Base-by-base conservation (phyloP, 768 basidiomycete genomes). In the Lepiota venenata region DNA sequence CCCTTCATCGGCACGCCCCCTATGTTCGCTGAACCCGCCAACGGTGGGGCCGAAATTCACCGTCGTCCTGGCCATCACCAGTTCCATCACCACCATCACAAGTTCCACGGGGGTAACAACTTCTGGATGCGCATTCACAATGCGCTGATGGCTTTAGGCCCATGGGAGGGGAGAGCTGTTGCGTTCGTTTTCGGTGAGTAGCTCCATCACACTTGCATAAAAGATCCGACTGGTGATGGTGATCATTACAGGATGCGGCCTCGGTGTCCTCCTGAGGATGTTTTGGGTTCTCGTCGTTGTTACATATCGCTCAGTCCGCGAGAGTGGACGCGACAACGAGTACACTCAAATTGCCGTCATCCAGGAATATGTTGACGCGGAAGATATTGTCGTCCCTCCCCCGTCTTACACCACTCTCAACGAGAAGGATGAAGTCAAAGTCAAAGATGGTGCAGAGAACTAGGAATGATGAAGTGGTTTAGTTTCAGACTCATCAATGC, bases 181-280 rank as follows among this genome's bases (percentile, higher is more conserved):
- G 84, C 91, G 3, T 93, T 93, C 56, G 90, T 93, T 53, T 78
- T 93, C 15, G 91, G 90, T 75, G 49, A 48, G 67, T 61, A 35
- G 18, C 52, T 16, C 40, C 25, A 18, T 16, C 41, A 25, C 50
- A n/a, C 38, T 46, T 42, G 40, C 22, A 43, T 9, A 4, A 16
- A 27, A 47, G 44, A 29, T 55, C 25, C 61, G 39, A 42, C 46
- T 44, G 45, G 15, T 38, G 40, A 42, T 39, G 20, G 12, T 38
- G 9, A 38, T 27, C 10, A 45, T 55, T 52, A 29, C 58, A 90
- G 88, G 89, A n/a, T 91, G 88, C 61, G 90, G 90, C 47, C 80
- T 91, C 49, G 91, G 91, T 51, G 90, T 91, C 41, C 78, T 93
- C 21, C 67, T 92, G 54, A 78, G 91, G 65, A 90, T 92, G 85